Evolutionary conservation across 1,139 yeast genomes (phyloP).

Genomic region (Kurtzmaniella quercitrusa): DNA sequence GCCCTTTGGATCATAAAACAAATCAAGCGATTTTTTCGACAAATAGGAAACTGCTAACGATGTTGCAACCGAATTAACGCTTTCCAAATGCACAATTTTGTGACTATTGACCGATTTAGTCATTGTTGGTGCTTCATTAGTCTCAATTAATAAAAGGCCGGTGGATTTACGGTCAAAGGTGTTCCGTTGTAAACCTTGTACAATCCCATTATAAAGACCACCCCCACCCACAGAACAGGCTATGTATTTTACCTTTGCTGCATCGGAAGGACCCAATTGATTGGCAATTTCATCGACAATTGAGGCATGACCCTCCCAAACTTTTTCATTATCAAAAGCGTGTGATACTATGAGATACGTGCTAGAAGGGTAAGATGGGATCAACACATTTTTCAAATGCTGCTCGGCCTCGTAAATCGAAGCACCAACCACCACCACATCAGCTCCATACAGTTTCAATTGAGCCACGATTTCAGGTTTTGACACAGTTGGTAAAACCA

Average conservation of each 20-base stretch:
- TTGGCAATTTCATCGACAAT: constrained; percentile 54
- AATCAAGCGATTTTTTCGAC: constrained; percentile 42
- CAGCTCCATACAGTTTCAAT: constrained; percentile 47
- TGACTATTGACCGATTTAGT: constrained; percentile 44
- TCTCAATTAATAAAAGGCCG: constrained; percentile 51
- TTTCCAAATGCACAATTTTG: constrained; percentile 38
- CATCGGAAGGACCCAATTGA: constrained; percentile 29
- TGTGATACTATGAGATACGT: constrained; percentile 54
- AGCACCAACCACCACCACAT: constrained; percentile 50
- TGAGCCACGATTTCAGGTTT: constrained; percentile 24
- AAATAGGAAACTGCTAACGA: constrained; percentile 60
- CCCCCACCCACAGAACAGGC: constrained; percentile 76
- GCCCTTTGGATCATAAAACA: constrained; percentile 26
- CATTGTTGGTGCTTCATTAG: constrained; percentile 58
- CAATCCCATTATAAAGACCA: constrained; percentile 63
- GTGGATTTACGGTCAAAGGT: constrained; percentile 36
- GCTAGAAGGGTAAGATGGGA: constrained; percentile 8
- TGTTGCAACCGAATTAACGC: constrained; percentile 55
- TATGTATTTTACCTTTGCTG: constrained; percentile 47
- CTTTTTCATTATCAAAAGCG: constrained; percentile 59
- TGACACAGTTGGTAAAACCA: constrained; percentile 57
- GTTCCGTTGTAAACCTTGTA: constrained; percentile 47
- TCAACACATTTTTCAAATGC: constrained; percentile 31
- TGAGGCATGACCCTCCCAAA: constrained; percentile 69
- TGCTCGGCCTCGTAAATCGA: constrained; percentile 68